Conservation (phyloP, 2,329 filamentous ascomycete genomes). For the Aureobasidium vineae region DNA sequence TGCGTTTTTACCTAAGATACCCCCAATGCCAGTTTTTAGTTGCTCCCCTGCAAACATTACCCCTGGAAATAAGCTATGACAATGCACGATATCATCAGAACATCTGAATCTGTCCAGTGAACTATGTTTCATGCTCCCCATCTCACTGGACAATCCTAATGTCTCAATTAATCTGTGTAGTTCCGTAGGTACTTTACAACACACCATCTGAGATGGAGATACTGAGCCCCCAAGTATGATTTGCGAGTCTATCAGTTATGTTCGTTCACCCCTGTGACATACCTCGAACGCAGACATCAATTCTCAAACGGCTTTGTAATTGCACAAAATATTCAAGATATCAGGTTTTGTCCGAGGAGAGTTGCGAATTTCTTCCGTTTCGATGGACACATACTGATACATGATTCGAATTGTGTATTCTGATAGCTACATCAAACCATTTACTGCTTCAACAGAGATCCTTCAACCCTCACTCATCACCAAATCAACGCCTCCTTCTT, state of each 20-base stretch:
- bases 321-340: neutral
- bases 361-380: neutral
- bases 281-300: neutral
- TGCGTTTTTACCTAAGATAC: constrained; percentile 6
- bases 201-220: neutral
- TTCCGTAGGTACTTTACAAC: no score
- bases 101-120: neutral
- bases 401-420: neutral
- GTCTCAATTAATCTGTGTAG: neutral
- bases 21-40: constrained; percentile 1
- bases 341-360: neutral
- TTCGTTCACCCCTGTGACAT: no score
- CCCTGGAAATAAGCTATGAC: no score
- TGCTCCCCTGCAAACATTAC: neutral
- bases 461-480: neutral
- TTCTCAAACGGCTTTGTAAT: neutral
- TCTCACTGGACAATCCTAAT: neutral
- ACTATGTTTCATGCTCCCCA: neutral
- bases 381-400: neutral
- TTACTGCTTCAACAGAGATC: neutral
- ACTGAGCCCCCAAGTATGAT: neutral
- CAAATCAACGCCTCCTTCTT: constrained; percentile 1
- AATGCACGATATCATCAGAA: neutral
- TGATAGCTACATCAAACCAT: neutral
- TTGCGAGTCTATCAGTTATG: neutral